These are phyloP conservation scores for Quercus phellos DNA, from an alignment of 331 rosid species.

Conservation along the genomic window DNA sequence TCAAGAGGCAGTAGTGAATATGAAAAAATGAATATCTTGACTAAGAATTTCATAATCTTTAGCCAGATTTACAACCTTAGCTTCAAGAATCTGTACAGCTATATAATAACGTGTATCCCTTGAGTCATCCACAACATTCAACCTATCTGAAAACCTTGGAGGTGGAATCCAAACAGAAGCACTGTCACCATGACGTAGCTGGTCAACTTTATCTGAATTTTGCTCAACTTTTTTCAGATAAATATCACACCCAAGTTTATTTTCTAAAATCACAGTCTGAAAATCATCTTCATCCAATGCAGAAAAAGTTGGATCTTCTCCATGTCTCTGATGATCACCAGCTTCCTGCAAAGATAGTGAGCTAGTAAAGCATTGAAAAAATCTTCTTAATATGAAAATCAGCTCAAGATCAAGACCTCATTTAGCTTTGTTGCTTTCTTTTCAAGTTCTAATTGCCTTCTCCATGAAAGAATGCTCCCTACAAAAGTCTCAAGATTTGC, in stretches of 20 bases:
- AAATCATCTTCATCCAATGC: slow-evolving; percentile 93
- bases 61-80: slow-evolving; percentile 60
- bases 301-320: slow-evolving; percentile 56
- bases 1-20: neutral
- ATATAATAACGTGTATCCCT: slow-evolving; percentile 81
- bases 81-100: slow-evolving; percentile 81
- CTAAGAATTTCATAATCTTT: neutral
- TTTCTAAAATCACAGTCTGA: slow-evolving; percentile 81
- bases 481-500: slow-evolving; percentile 73
- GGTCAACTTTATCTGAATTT: slow-evolving; percentile 48
- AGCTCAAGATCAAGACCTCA: slow-evolving; percentile 43
- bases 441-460: slow-evolving; percentile 83
- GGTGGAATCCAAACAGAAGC: slow-evolving; percentile 87
- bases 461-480: slow-evolving; percentile 83
- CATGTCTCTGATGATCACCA: slow-evolving; percentile 40
- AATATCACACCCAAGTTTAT: slow-evolving; percentile 82
- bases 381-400: slow-evolving; percentile 12
- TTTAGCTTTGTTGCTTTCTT: slow-evolving; percentile 61
- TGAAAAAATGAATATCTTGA: neutral
- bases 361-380: slow-evolving; percentile 14
- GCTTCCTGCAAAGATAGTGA: slow-evolving; percentile 54
- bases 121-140: slow-evolving; percentile 72
- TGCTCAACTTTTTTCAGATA: slow-evolving; percentile 67
- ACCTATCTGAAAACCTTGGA: slow-evolving; percentile 83
- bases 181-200: slow-evolving; percentile 53